Evolutionary conservation across 2,329 filamentous ascomycete species (phyloP), one percentile per base, ranked within the genome.

Genomic region (Phyllosticta capitalensis): DNA sequence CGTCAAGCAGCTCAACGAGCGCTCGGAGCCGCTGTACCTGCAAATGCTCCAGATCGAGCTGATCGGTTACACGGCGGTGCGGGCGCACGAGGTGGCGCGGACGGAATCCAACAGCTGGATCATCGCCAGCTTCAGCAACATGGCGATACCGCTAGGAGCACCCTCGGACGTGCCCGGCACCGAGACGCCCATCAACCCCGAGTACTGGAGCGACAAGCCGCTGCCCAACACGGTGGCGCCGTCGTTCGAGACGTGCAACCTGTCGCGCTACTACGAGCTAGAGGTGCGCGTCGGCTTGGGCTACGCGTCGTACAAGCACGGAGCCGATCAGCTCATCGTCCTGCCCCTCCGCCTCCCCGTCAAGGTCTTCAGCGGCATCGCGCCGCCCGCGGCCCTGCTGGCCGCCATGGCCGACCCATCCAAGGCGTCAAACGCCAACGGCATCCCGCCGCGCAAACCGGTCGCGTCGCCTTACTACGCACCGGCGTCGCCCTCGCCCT

Each of bases 211-310:
- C 63, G 78, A 79, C 49, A 78, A 83, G 55, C 78, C 84, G 0
- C 77, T 97, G 5, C 94, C 92, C 2, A 94, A 90, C 70, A 92
- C 89, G 0, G 84, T 99, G 10, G 86, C 90, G 9, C 94, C 94
- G 0, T 87, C 85, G 0, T 99, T 99, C 69, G 79, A 84, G 54
- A 90, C 91, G 1, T 99, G 94, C 74, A 97, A 97, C 71, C 82
- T 97, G 54, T 81, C 83, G 56, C 83, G 92, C 26, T 81, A 77
- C 56, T 97, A 99, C 71, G 87, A 92, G 69, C 75, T 99, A 45
- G 90, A 96, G 72, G 76, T 96, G 49, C 85, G 85, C 61, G 77
- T 96, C 7, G 90, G 90, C 1, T 72, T 96, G 45, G 84, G 84
- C 60, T 92, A 90, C 79, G 88, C 88, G 6, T 81, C 81, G 28